Percentiles rank a stretch among this genome's conserved stretches.
Evolutionary conservation across 2,329 filamentous ascomycete species (phyloP).

Genomic region (Beauveria sp.): DNA sequence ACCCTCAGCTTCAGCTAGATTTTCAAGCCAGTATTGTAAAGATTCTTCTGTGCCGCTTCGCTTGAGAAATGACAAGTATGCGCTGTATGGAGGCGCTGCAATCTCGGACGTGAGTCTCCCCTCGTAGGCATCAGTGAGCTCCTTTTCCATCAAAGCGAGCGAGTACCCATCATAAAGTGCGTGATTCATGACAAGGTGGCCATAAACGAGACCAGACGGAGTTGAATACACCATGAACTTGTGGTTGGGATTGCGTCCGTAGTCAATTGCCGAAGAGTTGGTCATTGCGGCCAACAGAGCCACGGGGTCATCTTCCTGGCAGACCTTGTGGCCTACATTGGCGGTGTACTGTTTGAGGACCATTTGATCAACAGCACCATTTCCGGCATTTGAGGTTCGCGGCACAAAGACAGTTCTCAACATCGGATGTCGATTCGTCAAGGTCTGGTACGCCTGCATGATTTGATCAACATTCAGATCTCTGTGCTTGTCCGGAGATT

Average conservation of each 20-base stretch:
- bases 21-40: not conserved
- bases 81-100: not conserved
- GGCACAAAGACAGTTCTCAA: not conserved
- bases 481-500: not conserved
- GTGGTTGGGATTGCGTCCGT: not conserved
- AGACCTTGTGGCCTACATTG: not conserved
- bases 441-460: not conserved
- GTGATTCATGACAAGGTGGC: not conserved
- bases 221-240: not conserved
- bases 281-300: not conserved
- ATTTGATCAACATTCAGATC: not conserved
- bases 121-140: not conserved
- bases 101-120: not conserved
- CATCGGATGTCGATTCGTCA: not conserved
- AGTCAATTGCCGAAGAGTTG: not conserved
- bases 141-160: not conserved
- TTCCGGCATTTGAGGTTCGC: not conserved
- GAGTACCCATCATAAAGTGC: not conserved
- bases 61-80: not conserved
- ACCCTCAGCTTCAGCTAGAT: not conserved
- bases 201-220: not conserved
- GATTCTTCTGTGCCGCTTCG: not conserved
- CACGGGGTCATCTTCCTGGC: not conserved
- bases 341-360: not conserved
- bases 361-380: not conserved